Base-by-base conservation (phyloP, 139 green algal species). In the Coccomyxa sp. region DNA sequence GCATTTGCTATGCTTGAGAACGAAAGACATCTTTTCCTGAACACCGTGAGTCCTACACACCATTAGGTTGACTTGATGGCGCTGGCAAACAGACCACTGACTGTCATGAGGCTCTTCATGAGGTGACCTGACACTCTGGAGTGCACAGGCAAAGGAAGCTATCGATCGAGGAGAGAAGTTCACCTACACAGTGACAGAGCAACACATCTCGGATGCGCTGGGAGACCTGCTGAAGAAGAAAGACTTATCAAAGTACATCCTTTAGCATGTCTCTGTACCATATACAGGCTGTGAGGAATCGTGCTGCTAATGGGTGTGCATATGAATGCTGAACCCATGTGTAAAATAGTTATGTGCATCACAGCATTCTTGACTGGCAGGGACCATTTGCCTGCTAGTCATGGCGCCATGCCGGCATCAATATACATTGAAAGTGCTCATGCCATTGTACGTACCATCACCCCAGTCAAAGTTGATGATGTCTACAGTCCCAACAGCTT, bases 241-340 rank as follows among this genome's bases (percentile, higher is more conserved):
- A 82, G 94, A 97, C 87, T 83, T 97, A 30, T 91, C 85, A 13
- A 91, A 91, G 60, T 97, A 94, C 82, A 87, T 97, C 16, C 82
- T 97, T 60, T 96, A 71, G 63, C 18, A 28, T 71, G 21, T 25
- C 18, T 28, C 18, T 21, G 18, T 21, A 21, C 18, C 63, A 71
- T 71, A 71, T 71, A n/a, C 63, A 71, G 63, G 63, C 18, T 71
- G n/a, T 71, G 38, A 51, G 38, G 38, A 51, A 51, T 51, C 3
- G 38, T 51, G 38, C 3, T 51, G 38, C 38, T 51, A 51, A 51
- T 51, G 38, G 38, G 38, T 51, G n/a, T n/a, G n/a, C n/a, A n/a
- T n/a, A 51, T 51, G 38, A 51, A 11, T 51, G 38, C 38, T 51
- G 38, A 51, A 51, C 38, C 38, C 38, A 51, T 51, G 38, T 51